Evolutionary conservation across 305 asterid genomes (phyloP).

Genomic region (Fraxinus greggii): DNA sequence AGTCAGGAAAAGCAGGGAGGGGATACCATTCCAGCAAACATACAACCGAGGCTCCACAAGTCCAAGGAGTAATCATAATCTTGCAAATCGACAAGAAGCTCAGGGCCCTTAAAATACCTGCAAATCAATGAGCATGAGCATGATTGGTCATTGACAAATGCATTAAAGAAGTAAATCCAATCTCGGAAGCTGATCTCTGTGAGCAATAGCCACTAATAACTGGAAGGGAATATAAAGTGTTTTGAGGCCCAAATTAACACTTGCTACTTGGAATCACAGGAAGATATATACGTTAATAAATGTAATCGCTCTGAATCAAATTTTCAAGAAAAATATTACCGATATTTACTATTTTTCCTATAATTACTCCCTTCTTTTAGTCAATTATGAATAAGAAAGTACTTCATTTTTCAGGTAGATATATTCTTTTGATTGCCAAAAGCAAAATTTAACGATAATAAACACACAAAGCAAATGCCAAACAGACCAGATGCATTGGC

Average conservation of each 20-base stretch:
- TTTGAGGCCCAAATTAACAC: neutral
- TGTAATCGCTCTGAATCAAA: neutral
- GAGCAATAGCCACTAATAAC: neutral
- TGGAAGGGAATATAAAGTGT: neutral
- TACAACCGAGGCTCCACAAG: conserved; percentile 71
- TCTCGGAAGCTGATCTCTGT: neutral
- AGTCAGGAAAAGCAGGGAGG: neutral
- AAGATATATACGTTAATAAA: neutral
- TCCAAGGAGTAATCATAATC: conserved; percentile 73
- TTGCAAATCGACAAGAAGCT: conserved; percentile 74
- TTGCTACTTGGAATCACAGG: neutral
- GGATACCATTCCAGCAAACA: conserved; percentile 71
- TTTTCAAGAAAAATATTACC: neutral
- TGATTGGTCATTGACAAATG: neutral
- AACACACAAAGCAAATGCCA: neutral
- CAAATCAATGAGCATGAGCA: conserved; percentile 3
- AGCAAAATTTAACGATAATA: neutral
- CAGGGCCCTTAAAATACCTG: conserved; percentile 72
- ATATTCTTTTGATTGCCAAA: neutral
- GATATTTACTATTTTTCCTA: neutral
- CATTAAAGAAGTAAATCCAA: conserved; percentile 13
- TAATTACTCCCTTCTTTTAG: neutral
- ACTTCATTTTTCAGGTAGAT: neutral
- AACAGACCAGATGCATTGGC: neutral
- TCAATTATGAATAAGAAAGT: neutral